Evolutionary conservation across 75 land plant genomes (phyloP).

Genomic region (Cunninghamia lanceolata): DNA sequence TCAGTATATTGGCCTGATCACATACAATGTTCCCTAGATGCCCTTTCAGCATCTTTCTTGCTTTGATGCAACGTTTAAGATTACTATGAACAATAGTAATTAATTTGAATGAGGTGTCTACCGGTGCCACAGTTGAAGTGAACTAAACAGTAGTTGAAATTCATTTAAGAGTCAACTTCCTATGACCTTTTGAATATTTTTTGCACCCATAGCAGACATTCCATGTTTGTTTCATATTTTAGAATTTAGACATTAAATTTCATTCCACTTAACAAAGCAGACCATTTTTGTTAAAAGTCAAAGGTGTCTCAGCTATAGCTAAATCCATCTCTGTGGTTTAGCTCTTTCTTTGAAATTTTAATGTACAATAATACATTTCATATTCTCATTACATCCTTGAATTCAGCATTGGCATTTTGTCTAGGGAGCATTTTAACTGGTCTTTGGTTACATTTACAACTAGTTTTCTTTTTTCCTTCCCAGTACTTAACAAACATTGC

Average conservation of each 20-base stretch:
- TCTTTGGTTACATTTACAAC: neutral
- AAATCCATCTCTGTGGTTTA: neutral
- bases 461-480: neutral
- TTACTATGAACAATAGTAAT: neutral
- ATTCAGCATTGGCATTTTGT: neutral
- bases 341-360: neutral
- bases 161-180: neutral
- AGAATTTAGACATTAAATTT: neutral
- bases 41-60: neutral
- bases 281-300: neutral
- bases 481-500: neutral
- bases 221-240: neutral
- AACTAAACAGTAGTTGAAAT: neutral
- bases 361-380: neutral
- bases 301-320: neutral
- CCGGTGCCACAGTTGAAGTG: neutral
- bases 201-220: neutral
- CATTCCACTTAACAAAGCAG: neutral
- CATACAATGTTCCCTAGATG: too few species aligned
- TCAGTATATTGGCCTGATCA: too few species aligned
- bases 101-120: neutral
- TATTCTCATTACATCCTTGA: neutral
- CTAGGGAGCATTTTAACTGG: neutral
- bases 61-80: neutral
- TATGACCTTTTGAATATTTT: neutral